Percentiles rank a stretch among this genome's conserved stretches.
phyloP scores from a whole-genome alignment of 345 rosid species.

The Brassica incana region DNA sequence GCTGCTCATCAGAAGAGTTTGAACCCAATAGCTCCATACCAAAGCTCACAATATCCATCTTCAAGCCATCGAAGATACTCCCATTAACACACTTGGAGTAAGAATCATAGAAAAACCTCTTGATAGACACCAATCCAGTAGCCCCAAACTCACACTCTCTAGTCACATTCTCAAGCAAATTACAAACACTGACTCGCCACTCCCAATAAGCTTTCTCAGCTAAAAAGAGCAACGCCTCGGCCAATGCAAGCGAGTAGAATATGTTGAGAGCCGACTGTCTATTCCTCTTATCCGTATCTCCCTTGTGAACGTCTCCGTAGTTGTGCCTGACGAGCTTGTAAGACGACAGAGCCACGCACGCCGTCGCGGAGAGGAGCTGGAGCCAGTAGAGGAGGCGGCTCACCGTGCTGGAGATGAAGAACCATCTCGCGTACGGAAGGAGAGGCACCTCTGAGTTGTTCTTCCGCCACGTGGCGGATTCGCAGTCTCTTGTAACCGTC shows the following conservation, averaged over 20 bases:
- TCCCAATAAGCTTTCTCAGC: slow-evolving; percentile 90
- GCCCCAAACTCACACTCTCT: slow-evolving; percentile 66
- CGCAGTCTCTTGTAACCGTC: slow-evolving; percentile 21
- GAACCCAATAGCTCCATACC: slow-evolving; percentile 72
- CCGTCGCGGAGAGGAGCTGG: slow-evolving; percentile 73
- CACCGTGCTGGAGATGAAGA: slow-evolving; percentile 59
- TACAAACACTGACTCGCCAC: slow-evolving; percentile 52
- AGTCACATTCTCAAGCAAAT: slow-evolving; percentile 69
- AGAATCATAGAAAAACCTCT: slow-evolving; percentile 83
- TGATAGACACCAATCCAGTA: slow-evolving; percentile 62
- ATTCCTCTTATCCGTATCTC: slow-evolving; percentile 74
- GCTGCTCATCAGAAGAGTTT: slow-evolving; percentile 77
- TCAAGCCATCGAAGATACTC: slow-evolving; percentile 86
- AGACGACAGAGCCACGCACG: slow-evolving; percentile 65
- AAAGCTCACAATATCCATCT: slow-evolving; percentile 83
- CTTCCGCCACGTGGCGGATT: slow-evolving; percentile 56
- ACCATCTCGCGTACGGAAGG: slow-evolving; percentile 72
- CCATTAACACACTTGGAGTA: slow-evolving; percentile 79
- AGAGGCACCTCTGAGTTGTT: slow-evolving; percentile 63
- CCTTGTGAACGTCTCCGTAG: slow-evolving; percentile 69
- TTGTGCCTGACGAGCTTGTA: slow-evolving; percentile 70
- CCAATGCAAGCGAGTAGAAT: slow-evolving; percentile 77
- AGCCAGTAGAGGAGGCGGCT: slow-evolving; percentile 86
- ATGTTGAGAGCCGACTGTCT: slow-evolving; percentile 61
- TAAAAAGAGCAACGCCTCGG: slow-evolving; percentile 77